Percentiles rank a stretch among this genome's conserved stretches.
Evolutionary conservation across 2,329 filamentous ascomycete genomes (phyloP).

Genomic region (Exophiala bonariae): DNA sequence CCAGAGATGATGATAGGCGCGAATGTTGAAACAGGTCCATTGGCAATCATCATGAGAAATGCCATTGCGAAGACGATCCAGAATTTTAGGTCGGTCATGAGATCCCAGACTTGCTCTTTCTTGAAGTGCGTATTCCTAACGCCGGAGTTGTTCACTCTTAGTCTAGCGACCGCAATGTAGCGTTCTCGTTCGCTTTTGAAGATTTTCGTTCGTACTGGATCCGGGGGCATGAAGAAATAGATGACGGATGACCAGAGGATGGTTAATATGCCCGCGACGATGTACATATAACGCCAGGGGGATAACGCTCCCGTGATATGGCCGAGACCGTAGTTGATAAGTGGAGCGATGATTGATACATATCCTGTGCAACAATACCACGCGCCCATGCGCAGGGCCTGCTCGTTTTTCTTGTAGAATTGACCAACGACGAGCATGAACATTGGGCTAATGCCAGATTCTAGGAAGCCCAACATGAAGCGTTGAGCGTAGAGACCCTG

Average conservation of each 20-base stretch:
- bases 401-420: constrained; percentile 67
- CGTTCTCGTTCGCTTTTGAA: constrained; percentile 60
- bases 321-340: constrained; percentile 66
- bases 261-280: constrained; percentile 63
- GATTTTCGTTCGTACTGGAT: constrained; percentile 68
- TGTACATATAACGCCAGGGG: constrained; percentile 70
- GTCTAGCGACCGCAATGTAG: constrained; percentile 63
- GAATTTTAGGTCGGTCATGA: constrained; percentile 59
- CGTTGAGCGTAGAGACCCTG: constrained; percentile 65
- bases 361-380: constrained; percentile 56
- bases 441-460: constrained; percentile 64
- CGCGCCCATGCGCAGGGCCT: constrained; percentile 64
- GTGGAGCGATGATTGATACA: constrained; percentile 47
- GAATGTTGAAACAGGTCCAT: constrained; percentile 65
- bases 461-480: constrained; percentile 63
- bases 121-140: constrained; percentile 64
- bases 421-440: constrained; percentile 65
- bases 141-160: constrained; percentile 64
- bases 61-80: constrained; percentile 67
- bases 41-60: constrained; percentile 67
- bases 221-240: constrained; percentile 65
- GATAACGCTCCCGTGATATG: constrained; percentile 58
- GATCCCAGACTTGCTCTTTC: constrained; percentile 57
- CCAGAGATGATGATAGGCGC: constrained; percentile 70
- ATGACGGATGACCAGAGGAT: constrained; percentile 58